Conservation (phyloP, 106 monocot species). For the Triglochin maritima region DNA sequence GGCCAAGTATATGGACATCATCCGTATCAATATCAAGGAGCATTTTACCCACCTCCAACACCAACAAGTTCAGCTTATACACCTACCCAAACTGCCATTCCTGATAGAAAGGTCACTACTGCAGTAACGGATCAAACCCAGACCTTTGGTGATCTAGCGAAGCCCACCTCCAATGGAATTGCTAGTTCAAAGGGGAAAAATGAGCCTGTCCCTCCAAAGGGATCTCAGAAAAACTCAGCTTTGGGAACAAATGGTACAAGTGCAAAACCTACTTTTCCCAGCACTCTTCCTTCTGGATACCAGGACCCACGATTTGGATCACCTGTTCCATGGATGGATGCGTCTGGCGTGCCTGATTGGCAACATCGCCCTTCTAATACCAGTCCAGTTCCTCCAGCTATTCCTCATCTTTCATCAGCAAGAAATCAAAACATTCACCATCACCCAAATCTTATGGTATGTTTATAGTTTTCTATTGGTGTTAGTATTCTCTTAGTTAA, state of each 20-base stretch:
- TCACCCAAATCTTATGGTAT: slow-evolving; percentile 26
- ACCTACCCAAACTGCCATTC: slow-evolving; percentile 16
- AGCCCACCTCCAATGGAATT: slow-evolving; percentile 28
- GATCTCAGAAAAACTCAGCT: slow-evolving; percentile 25
- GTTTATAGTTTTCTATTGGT: neutral
- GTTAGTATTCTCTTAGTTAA: neutral
- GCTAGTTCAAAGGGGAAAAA: slow-evolving; percentile 23
- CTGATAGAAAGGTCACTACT: slow-evolving; percentile 17
- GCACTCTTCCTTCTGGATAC: slow-evolving; percentile 32
- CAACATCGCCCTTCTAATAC: slow-evolving; percentile 21
- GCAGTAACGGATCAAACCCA: slow-evolving; percentile 28
- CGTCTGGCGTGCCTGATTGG: slow-evolving; percentile 21
- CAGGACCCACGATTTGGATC: slow-evolving; percentile 39
- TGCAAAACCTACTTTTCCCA: slow-evolving; percentile 20
- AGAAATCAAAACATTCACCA: slow-evolving; percentile 25
- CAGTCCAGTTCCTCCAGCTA: slow-evolving; percentile 14
- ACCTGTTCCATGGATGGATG: slow-evolving; percentile 42
- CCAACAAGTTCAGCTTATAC: slow-evolving; percentile 21
- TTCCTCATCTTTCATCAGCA: slow-evolving; percentile 18
- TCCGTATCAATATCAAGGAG: slow-evolving; percentile 59
- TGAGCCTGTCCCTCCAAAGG: slow-evolving; percentile 8
- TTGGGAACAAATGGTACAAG: slow-evolving; percentile 19
- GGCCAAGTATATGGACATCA: slow-evolving; percentile 68
- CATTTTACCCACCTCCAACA: slow-evolving; percentile 43
- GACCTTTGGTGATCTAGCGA: slow-evolving; percentile 24